These are phyloP conservation scores for Gynochthodes officinalis DNA, from an alignment of 257 asterid genomes.

Conservation along the genomic window DNA sequence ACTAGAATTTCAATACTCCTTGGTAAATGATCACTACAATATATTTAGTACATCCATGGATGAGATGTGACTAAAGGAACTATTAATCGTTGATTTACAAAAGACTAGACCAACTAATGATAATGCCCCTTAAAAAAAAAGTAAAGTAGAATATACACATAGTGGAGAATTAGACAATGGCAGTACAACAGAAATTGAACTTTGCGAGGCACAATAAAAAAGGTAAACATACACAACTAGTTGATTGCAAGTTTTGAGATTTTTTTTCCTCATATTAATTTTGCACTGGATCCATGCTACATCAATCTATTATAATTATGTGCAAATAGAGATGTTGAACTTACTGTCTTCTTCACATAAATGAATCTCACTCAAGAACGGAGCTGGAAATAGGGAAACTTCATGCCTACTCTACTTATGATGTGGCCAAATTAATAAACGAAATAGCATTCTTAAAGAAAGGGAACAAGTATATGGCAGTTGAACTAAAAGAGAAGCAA, in stretches of 20 bases:
- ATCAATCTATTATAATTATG: background rate
- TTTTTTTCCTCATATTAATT: background rate
- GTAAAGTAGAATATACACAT: constrained; percentile 15
- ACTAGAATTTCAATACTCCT: background rate
- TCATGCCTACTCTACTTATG: constrained; percentile 32
- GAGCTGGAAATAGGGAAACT: constrained; percentile 23
- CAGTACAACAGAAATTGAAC: constrained; percentile 20
- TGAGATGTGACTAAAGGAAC: background rate
- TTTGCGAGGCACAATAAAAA: constrained; percentile 6
- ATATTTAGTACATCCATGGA: background rate
- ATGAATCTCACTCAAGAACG: constrained; percentile 23
- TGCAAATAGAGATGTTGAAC: background rate
- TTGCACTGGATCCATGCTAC: background rate
- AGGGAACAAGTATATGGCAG: constrained; percentile 63
- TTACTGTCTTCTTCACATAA: constrained; percentile 23
- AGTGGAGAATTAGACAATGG: constrained; percentile 19
- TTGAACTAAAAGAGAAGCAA: constrained; percentile 76
- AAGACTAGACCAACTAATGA: constrained; percentile 27
- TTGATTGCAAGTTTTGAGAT: constrained; percentile 1
- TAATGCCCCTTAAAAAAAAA: constrained; percentile 22
- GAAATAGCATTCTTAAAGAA: constrained; percentile 66
- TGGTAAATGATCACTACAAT: background rate
- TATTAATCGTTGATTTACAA: constrained; percentile 32
- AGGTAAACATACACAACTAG: constrained; percentile 24
- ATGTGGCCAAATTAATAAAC: constrained; percentile 41